A percentile compares a stretch with the other conserved stretches of the same genome.
phyloP scores from a whole-genome alignment of 2,329 filamentous ascomycete genomes.

The Sporothrix pallida region DNA sequence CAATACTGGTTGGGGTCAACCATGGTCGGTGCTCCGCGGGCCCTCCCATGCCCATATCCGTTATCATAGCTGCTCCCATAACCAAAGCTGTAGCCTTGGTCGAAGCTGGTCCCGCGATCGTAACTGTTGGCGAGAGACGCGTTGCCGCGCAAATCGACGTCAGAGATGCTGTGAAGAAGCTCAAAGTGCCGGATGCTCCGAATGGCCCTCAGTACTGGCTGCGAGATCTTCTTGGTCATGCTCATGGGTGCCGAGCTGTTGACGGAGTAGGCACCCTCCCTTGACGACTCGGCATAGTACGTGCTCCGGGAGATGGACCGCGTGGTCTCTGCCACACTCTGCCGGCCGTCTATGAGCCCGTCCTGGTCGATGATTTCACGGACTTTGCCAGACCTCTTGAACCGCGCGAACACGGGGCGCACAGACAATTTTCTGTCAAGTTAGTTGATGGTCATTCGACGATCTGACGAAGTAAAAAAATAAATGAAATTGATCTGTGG shows the following conservation, averaged over 20 bases:
- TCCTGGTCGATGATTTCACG: conserved; percentile 2
- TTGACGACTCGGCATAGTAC: background rate
- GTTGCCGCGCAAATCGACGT: background rate
- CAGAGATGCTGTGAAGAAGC: conserved; percentile 23
- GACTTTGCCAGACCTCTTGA: conserved; percentile 27
- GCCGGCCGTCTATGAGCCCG: background rate
- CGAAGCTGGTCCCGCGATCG: background rate
- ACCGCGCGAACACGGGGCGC: conserved; percentile 26
- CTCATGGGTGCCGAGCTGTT: background rate
- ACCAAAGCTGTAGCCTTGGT: background rate
- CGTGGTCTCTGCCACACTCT: background rate
- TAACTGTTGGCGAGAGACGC: background rate
- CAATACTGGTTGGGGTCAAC: background rate
- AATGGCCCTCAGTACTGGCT: conserved; percentile 32
- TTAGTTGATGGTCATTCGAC: conserved; percentile 7
- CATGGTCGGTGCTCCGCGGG: background rate
- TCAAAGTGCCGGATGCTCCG: conserved; percentile 26
- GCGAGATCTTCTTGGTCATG: conserved; percentile 30
- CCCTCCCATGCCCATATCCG: background rate
- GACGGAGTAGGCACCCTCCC: background rate
- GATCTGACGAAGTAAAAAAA: background rate
- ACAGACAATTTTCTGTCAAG: conserved; percentile 26
- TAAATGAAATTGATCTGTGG: background rate
- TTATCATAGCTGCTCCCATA: background rate
- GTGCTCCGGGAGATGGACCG: background rate